A percentile compares a stretch with the other conserved stretches of the same genome.
These are phyloP conservation scores for Trichosporon sp. DNA, from an alignment of 1,284 basidiomycete genomes.

Conservation along the genomic window DNA sequence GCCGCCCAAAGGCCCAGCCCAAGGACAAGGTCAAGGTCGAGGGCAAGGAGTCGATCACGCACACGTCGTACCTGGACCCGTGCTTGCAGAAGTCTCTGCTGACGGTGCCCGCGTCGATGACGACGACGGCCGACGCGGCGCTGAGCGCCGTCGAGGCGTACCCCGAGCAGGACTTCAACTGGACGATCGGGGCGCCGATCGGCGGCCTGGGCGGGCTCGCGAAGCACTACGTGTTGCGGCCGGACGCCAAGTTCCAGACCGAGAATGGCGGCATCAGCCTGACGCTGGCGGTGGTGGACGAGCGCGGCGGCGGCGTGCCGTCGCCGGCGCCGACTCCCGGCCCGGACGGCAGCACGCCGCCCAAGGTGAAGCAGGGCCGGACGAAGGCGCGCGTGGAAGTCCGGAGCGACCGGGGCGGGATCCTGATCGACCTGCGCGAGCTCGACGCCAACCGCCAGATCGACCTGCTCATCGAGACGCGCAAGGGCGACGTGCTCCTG, in stretches of 20 bases:
- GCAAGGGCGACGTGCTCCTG: conserved; percentile 38
- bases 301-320: conserved; percentile 9
- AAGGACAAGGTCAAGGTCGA: conserved; percentile 2
- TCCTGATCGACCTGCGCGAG: conserved; percentile 40
- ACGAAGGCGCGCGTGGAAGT: conserved; percentile 39
- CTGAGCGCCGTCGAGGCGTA: conserved; percentile 23
- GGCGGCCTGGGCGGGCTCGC: conserved; percentile 37
- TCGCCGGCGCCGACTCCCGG: background rate
- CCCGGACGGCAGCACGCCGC: background rate
- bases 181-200: conserved; percentile 39
- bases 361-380: conserved; percentile 30
- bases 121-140: conserved; percentile 32
- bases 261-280: conserved; percentile 38
- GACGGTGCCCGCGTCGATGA: conserved; percentile 29
- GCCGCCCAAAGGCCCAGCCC: background rate
- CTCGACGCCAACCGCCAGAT: conserved; percentile 25
- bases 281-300: conserved; percentile 34
- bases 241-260: conserved; percentile 35
- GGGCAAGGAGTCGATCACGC: conserved; percentile 33
- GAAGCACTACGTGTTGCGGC: conserved; percentile 31
- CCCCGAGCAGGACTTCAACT: conserved; percentile 21
- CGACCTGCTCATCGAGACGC: conserved; percentile 30
- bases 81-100: conserved; percentile 23
- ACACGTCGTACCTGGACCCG: conserved; percentile 41
- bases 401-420: conserved; percentile 29